These are phyloP conservation scores for Entomortierella beljakovae DNA, from an alignment of 192 early-diverging fungal species.

Conservation along the genomic window DNA sequence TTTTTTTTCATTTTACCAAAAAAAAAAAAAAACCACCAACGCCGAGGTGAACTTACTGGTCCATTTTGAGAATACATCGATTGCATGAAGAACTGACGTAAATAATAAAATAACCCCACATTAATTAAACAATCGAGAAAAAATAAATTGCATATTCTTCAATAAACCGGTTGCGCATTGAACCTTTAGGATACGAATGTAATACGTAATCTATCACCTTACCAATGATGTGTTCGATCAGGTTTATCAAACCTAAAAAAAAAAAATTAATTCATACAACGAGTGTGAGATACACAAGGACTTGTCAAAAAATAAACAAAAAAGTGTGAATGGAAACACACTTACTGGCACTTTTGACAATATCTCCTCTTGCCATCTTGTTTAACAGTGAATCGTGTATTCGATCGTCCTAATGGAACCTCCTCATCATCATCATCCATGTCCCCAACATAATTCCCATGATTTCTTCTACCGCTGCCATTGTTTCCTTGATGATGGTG, in stretches of 20 bases:
- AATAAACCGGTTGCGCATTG: too few species aligned
- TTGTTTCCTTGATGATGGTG: neutral
- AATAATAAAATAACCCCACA: neutral
- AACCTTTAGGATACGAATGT: too few species aligned
- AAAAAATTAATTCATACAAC: neutral
- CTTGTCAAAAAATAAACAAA: neutral
- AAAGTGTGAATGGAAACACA: neutral
- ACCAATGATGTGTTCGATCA: slow-evolving; percentile 59
- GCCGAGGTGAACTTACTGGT: slow-evolving; percentile 58
- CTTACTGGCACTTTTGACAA: slow-evolving; percentile 59
- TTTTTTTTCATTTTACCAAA: too few species aligned
- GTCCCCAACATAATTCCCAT: slow-evolving; percentile 15
- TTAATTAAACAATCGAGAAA: neutral
- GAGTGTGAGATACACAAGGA: neutral
- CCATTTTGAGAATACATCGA: slow-evolving; percentile 59
- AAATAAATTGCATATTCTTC: neutral
- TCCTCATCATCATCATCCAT: slow-evolving; percentile 19
- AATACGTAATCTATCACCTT: neutral
- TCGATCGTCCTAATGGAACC: slow-evolving; percentile 19
- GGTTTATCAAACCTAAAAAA: slow-evolving; percentile 48
- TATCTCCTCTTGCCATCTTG: slow-evolving; percentile 55
- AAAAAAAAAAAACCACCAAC: too few species aligned
- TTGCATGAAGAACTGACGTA: slow-evolving; percentile 18
- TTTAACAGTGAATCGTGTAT: slow-evolving; percentile 51
- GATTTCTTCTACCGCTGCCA: slow-evolving; percentile 3